Evolutionary conservation across 2,329 filamentous ascomycete genomes (phyloP), one percentile per base, ranked within the genome.

Genomic region (Fusarium zealandicum): DNA sequence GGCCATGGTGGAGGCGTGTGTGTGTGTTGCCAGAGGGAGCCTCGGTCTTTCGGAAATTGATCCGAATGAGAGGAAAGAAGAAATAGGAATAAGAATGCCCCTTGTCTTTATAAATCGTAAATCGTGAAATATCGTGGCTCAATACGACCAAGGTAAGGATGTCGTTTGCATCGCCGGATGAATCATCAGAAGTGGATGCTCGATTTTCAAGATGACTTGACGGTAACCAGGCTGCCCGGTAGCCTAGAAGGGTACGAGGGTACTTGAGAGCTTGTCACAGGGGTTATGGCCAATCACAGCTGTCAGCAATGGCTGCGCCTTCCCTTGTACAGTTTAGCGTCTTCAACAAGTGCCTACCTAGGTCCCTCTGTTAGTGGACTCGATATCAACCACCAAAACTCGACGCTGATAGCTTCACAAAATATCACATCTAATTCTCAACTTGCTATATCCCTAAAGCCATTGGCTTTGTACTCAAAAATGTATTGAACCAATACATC

Each of bases 111-210:
- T 48, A 39, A 41, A 36, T 18, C 10, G 30, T 14, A 28, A 40
- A 31, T 44, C 27, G 38, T 31, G 25, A 54, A 35, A 33, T 54
- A 40, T 44, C 33, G 46, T 46, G 45, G 48, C 36, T 61, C 38
- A 45, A 50, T 45, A 33, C n/a, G 50, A 16, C 20, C 11, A 43
- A n/a, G n/a, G n/a, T n/a, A 25, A 18, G 22, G 39, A 30, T 36
- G 31, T 36, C 31, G 51, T 61, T 51, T 55, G 46, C 60, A 65
- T 74, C 70, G 65, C 74, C 73, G 74, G 65, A 75, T 76, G 74
- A 75, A 70, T 76, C 74, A 76, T 72, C 64, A 63, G 59, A 60
- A 66, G 66, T 69, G 66, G 66, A 62, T 69, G 62, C 65, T 49
- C 33, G 46, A 16, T 28, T 32, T 54, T 51, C 39, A 17, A 25